phyloP scores from a whole-genome alignment of 2,329 filamentous ascomycete genomes.

The Fusarium azukiicola region DNA sequence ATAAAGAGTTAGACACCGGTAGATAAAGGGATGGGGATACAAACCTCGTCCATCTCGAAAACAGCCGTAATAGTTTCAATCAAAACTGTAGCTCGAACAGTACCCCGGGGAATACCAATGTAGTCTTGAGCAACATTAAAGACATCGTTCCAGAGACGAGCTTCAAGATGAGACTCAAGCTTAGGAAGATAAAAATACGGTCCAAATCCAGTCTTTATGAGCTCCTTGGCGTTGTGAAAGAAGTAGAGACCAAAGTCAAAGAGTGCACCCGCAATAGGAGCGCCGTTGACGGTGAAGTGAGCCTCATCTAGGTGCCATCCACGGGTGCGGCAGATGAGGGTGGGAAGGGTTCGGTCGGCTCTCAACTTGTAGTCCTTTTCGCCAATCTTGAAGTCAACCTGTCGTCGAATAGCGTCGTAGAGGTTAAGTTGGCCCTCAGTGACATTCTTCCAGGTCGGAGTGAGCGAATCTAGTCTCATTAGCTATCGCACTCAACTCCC shows the following conservation, averaged over 20 bases:
- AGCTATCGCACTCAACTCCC: background rate
- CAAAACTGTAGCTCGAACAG: conserved; percentile 95
- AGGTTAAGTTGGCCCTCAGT: conserved; percentile 98
- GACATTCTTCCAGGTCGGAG: conserved; percentile 99
- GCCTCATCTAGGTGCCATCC: conserved; percentile 99
- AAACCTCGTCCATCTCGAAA: conserved; percentile 97
- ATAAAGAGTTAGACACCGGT: background rate
- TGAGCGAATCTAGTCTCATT: conserved; percentile 87
- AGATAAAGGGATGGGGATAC: background rate
- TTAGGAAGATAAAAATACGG: conserved; percentile 99
- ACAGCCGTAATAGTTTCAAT: conserved; percentile 99
- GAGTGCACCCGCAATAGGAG: conserved; percentile 95
- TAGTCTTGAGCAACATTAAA: conserved; percentile 98
- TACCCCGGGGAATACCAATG: conserved; percentile 93
- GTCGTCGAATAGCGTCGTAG: conserved; percentile 95
- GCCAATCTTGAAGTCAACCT: conserved; percentile 98
- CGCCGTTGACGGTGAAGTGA: conserved; percentile 96
- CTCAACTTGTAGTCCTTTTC: conserved; percentile 98
- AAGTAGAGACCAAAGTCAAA: conserved; percentile 99
- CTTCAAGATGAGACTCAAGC: conserved; percentile 99
- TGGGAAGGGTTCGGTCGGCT: conserved; percentile 91
- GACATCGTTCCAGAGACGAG: conserved; percentile 97
- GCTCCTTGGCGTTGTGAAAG: conserved; percentile 91
- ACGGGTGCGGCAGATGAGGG: conserved; percentile 95
- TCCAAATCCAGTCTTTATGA: conserved; percentile 89